Evolutionary conservation across 2,329 filamentous ascomycete genomes (phyloP).

Genomic region (Aureobasidium sp.): DNA sequence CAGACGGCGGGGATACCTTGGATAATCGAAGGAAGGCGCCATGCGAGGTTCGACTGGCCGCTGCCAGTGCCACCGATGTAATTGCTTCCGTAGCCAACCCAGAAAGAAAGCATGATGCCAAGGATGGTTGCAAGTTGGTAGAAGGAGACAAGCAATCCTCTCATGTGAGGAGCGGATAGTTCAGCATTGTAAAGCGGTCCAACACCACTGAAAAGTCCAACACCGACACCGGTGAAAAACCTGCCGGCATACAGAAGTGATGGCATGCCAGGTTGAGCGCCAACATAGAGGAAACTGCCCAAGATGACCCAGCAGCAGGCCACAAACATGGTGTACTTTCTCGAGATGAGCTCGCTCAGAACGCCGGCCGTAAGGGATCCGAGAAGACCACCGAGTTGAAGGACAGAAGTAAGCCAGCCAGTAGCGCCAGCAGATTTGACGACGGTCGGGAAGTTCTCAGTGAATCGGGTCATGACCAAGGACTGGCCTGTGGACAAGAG

Average conservation of each 20-base stretch:
- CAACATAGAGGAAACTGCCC: slow-evolving; percentile 19
- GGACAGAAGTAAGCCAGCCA: slow-evolving; percentile 35
- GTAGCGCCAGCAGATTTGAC: not conserved
- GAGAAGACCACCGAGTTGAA: slow-evolving; percentile 39
- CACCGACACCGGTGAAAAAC: slow-evolving; percentile 9
- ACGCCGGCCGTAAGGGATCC: slow-evolving; percentile 44
- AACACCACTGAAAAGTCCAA: slow-evolving; percentile 47
- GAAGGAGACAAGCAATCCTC: slow-evolving; percentile 58
- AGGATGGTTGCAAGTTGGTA: slow-evolving; percentile 57
- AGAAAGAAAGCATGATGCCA: slow-evolving; percentile 51
- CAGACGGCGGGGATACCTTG: slow-evolving; percentile 62
- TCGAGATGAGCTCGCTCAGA: slow-evolving; percentile 43
- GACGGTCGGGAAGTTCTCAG: not conserved
- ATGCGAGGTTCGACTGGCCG: slow-evolving; percentile 49
- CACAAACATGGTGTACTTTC: slow-evolving; percentile 48
- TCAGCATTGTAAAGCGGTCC: slow-evolving; percentile 41
- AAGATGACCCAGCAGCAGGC: slow-evolving; percentile 39
- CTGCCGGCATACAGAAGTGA: not conserved
- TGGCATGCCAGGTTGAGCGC: slow-evolving; percentile 16
- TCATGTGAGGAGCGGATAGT: slow-evolving; percentile 53
- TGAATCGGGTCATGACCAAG: slow-evolving; percentile 43
- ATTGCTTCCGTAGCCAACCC: slow-evolving; percentile 28
- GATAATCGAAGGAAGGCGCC: slow-evolving; percentile 65
- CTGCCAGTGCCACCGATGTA: slow-evolving; percentile 49
- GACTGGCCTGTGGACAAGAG: slow-evolving; percentile 36